These are phyloP conservation scores for Aspergillus persii DNA, from an alignment of 2,329 filamentous ascomycete species.

Conservation along the genomic window DNA sequence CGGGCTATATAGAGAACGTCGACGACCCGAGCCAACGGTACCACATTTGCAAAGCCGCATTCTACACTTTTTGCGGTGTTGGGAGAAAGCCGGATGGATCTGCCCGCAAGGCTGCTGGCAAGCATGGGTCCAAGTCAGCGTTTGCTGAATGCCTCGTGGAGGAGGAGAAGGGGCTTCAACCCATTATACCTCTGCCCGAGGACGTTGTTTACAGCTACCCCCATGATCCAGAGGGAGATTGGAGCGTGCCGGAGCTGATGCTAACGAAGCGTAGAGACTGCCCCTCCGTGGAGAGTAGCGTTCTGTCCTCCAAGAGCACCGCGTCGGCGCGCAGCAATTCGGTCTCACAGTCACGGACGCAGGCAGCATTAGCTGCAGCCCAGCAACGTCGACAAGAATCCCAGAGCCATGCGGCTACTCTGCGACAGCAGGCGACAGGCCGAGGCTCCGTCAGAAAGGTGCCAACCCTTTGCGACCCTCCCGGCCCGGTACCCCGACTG, in stretches of 20 bases:
- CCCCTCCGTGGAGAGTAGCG: slow-evolving; percentile 26
- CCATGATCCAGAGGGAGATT: slow-evolving; percentile 40
- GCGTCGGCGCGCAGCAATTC: slow-evolving; percentile 27
- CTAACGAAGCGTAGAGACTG: slow-evolving; percentile 23
- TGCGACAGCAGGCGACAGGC: slow-evolving; percentile 46
- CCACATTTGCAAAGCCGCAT: slow-evolving; percentile 39
- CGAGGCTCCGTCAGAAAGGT: slow-evolving; percentile 29
- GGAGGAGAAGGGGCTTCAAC: slow-evolving; percentile 45
- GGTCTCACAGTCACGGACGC: slow-evolving; percentile 34
- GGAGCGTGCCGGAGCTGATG: slow-evolving; percentile 32
- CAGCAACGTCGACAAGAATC: slow-evolving; percentile 40
- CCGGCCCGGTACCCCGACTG: slow-evolving; percentile 14
- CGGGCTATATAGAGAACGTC: slow-evolving; percentile 34
- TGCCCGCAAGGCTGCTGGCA: slow-evolving; percentile 43
- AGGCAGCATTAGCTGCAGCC: slow-evolving; percentile 40
- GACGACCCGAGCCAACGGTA: slow-evolving; percentile 39
- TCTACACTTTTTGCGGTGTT: slow-evolving; percentile 47
- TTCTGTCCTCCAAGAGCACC: slow-evolving; percentile 27
- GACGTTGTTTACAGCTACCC: slow-evolving; percentile 48
- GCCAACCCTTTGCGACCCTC: slow-evolving; percentile 23
- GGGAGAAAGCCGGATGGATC: slow-evolving; percentile 43
- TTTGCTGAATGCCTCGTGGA: slow-evolving; percentile 47
- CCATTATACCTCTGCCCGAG: slow-evolving; percentile 44
- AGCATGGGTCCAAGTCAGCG: slow-evolving; percentile 45
- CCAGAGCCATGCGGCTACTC: slow-evolving; percentile 47